These are phyloP conservation scores for Nectriaceae sp. DNA, from an alignment of 2,329 filamentous ascomycete genomes.

Conservation along the genomic window DNA sequence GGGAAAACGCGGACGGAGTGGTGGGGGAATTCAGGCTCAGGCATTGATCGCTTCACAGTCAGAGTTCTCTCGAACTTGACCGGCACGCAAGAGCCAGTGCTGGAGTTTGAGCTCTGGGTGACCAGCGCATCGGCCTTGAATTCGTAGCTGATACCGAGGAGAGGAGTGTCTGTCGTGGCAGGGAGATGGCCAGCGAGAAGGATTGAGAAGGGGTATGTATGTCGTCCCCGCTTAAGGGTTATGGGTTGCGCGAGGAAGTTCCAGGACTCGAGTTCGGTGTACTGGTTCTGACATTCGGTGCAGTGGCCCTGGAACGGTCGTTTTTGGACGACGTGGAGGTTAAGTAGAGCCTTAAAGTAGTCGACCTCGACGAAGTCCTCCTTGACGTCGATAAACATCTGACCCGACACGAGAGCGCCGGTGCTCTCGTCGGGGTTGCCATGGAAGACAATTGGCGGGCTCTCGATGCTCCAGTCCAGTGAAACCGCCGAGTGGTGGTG, in stretches of 20 bases:
- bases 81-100: slow-evolving; percentile 40
- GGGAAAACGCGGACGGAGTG: slow-evolving; percentile 93
- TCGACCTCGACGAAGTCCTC: slow-evolving; percentile 69
- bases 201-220: slow-evolving; percentile 87
- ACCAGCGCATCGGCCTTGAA: slow-evolving; percentile 69
- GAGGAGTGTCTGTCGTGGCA: slow-evolving; percentile 72
- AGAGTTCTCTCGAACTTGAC: slow-evolving; percentile 69
- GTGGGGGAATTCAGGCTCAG: slow-evolving; percentile 74
- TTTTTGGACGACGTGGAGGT: slow-evolving; percentile 73
- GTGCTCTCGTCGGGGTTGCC: slow-evolving; percentile 73
- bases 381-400: slow-evolving; percentile 72
- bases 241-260: slow-evolving; percentile 66
- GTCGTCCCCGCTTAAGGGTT: slow-evolving; percentile 55
- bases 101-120: slow-evolving; percentile 53
- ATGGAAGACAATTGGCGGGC: slow-evolving; percentile 83
- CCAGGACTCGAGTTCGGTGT: slow-evolving; percentile 77
- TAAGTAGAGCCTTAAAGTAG: slow-evolving; percentile 71
- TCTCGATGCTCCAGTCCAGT: slow-evolving; percentile 70
- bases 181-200: slow-evolving; percentile 85
- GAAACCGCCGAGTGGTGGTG: slow-evolving; percentile 41
- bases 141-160: slow-evolving; percentile 77
- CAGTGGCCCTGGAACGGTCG: slow-evolving; percentile 81
- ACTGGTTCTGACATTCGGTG: slow-evolving; percentile 70
- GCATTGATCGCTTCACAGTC: slow-evolving; percentile 76
- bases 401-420: slow-evolving; percentile 83